These are phyloP conservation scores for Picochlorum sp. DNA, from an alignment of 139 green algal genomes.

Conservation along the genomic window DNA sequence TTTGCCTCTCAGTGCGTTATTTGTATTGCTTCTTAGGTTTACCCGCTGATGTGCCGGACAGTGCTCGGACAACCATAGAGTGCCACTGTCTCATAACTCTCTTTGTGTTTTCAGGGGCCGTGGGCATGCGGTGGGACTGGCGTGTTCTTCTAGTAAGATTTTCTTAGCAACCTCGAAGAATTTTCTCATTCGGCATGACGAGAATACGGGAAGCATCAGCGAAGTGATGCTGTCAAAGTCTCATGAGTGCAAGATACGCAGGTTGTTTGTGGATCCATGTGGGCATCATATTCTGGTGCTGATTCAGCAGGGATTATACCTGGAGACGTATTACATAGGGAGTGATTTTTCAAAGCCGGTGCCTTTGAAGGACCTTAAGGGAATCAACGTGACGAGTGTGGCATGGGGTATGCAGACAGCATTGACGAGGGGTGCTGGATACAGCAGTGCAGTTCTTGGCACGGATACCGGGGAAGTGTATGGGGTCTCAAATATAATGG, in stretches of 20 bases:
- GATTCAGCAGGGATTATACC: slow-evolving; percentile 17
- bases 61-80: no score
- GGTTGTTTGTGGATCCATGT: slow-evolving; percentile 46
- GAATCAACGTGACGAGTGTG: slow-evolving; percentile 38
- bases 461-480: no score
- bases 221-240: slow-evolving; percentile 45
- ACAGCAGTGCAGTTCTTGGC: no score
- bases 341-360: slow-evolving; percentile 32
- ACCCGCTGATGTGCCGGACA: neutral
- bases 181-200: slow-evolving; percentile 69
- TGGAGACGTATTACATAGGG: slow-evolving; percentile 54
- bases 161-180: slow-evolving; percentile 62
- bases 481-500: slow-evolving; percentile 30
- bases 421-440: no score
- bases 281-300: slow-evolving; percentile 45
- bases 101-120: slow-evolving; percentile 12
- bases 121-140: slow-evolving; percentile 18
- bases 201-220: slow-evolving; percentile 26
- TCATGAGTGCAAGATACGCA: slow-evolving; percentile 26
- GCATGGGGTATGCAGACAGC: slow-evolving; percentile 31
- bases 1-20: slow-evolving; percentile 11
- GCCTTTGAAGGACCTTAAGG: slow-evolving; percentile 47
- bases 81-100: neutral
- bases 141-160: slow-evolving; percentile 39
- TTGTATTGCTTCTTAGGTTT: neutral